Evolutionary conservation across 495 filamentous ascomycete species (phyloP).

Genomic region (Lasiosphaeria ovina): DNA sequence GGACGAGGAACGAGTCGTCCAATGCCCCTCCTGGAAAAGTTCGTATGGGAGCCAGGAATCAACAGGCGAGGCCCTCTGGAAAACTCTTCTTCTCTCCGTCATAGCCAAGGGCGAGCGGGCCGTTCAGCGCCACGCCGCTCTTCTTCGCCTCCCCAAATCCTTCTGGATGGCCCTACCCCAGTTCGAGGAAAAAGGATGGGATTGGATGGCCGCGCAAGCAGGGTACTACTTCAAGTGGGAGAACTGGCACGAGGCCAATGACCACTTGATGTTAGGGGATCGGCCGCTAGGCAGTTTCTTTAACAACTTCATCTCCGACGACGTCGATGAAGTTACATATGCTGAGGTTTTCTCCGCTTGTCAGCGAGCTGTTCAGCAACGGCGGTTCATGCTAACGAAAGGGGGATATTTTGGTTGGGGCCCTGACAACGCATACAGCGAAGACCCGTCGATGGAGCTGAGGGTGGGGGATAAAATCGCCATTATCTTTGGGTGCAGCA

Average conservation of each 20-base stretch:
- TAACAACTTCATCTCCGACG: conserved; percentile 14
- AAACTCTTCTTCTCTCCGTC: conserved; percentile 12
- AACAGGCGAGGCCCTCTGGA: conserved; percentile 14
- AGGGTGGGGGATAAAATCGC: conserved; percentile 17
- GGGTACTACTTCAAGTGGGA: conserved; percentile 17
- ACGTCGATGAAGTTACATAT: conserved; percentile 13
- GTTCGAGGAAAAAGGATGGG: conserved; percentile 11
- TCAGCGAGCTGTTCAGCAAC: conserved; percentile 8
- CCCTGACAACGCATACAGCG: conserved; percentile 16
- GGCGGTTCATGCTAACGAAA: conserved; percentile 22
- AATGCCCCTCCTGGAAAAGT: conserved; percentile 8
- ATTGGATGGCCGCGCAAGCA: conserved; percentile 12
- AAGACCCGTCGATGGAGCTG: conserved; percentile 4
- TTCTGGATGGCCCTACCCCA: conserved; percentile 11
- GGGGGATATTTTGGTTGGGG: conserved; percentile 23
- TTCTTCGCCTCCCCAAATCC: conserved; percentile 6
- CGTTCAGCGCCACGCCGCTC: neutral
- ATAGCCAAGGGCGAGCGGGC: conserved; percentile 8
- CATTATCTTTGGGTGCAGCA: conserved; percentile 27
- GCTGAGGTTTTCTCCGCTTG: conserved; percentile 14
- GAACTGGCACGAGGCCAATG: neutral
- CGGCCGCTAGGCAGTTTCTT: conserved; percentile 9
- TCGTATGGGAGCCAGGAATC: conserved; percentile 10
- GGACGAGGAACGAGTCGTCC: conserved; percentile 5
- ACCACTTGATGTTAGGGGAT: neutral